Evolutionary conservation across 2,329 filamentous ascomycete species (phyloP).

Genomic region (Epichloe gansuensis): DNA sequence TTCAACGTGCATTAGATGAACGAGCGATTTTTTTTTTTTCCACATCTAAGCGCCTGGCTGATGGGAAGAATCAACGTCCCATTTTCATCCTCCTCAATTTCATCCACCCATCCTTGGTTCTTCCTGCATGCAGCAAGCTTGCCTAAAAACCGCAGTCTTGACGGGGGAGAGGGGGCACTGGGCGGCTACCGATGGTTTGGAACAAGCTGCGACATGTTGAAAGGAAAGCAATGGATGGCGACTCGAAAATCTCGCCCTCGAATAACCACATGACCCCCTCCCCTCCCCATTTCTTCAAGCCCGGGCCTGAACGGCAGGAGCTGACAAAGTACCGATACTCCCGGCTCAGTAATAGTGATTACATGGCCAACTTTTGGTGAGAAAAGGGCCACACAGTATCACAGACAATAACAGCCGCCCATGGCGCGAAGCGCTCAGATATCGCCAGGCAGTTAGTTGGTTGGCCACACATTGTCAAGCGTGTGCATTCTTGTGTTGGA

Average conservation of each 20-base stretch:
- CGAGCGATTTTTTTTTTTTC: slow-evolving; percentile 4
- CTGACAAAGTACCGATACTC: neutral
- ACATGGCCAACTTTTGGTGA: neutral
- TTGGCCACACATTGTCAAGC: neutral
- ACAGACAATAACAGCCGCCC: neutral
- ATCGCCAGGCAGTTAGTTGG: neutral
- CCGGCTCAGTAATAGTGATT: neutral
- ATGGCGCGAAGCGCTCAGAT: neutral
- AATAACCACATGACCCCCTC: no score
- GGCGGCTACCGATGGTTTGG: neutral
- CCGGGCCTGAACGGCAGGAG: neutral
- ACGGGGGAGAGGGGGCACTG: neutral
- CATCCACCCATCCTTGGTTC: neutral
- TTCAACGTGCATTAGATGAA: neutral
- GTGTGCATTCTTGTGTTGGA: neutral
- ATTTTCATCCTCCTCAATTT: neutral
- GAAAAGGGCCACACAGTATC: neutral
- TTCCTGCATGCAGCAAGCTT: neutral
- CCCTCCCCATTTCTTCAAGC: neutral
- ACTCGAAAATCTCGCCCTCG: neutral
- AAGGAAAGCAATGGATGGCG: neutral
- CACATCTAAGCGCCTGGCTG: slow-evolving; percentile 16
- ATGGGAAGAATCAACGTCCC: neutral
- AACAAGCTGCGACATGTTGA: neutral
- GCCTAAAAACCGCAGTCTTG: neutral